Conservation (phyloP, 1,284 basidiomycete species). For the Inonotus obliquus region DNA sequence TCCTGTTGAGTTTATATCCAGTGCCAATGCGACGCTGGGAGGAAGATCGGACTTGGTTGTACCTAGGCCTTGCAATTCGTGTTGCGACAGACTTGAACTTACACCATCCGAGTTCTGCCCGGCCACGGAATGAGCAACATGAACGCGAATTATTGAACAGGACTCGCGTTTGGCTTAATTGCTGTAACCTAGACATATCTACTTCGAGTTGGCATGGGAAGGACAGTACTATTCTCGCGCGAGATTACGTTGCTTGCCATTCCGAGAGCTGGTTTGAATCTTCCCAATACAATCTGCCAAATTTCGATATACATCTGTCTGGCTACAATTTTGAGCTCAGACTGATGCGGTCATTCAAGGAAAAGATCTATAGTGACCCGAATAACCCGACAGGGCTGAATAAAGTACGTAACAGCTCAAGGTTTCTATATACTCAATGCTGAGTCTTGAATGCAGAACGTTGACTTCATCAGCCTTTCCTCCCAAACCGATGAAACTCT, state of each 20-base stretch:
- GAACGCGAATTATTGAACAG: slow-evolving; percentile 82
- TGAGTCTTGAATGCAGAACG: slow-evolving; percentile 34
- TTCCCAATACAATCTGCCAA: slow-evolving; percentile 58
- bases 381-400: slow-evolving; percentile 68
- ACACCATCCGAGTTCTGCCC: slow-evolving; percentile 67
- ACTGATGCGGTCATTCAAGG: slow-evolving; percentile 55
- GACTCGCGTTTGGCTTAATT: slow-evolving; percentile 84
- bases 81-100: slow-evolving; percentile 82
- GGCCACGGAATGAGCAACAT: slow-evolving; percentile 64
- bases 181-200: slow-evolving; percentile 80
- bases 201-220: slow-evolving; percentile 83
- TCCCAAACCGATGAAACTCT: slow-evolving; percentile 63
- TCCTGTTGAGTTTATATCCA: slow-evolving; percentile 69
- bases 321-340: slow-evolving; percentile 70
- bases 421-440: neutral
- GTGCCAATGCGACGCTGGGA: slow-evolving; percentile 71
- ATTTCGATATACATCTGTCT: slow-evolving; percentile 74
- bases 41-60: slow-evolving; percentile 75
- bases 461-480: slow-evolving; percentile 61
- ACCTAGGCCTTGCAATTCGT: slow-evolving; percentile 73
- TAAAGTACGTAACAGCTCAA: slow-evolving; percentile 40
- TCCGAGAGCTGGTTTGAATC: slow-evolving; percentile 71
- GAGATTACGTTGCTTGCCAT: slow-evolving; percentile 73
- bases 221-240: slow-evolving; percentile 64
- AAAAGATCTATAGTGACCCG: slow-evolving; percentile 68